Evolutionary conservation across 208 protist species (phyloP).

Genomic region (Acanthamoeba castellanii): DNA sequence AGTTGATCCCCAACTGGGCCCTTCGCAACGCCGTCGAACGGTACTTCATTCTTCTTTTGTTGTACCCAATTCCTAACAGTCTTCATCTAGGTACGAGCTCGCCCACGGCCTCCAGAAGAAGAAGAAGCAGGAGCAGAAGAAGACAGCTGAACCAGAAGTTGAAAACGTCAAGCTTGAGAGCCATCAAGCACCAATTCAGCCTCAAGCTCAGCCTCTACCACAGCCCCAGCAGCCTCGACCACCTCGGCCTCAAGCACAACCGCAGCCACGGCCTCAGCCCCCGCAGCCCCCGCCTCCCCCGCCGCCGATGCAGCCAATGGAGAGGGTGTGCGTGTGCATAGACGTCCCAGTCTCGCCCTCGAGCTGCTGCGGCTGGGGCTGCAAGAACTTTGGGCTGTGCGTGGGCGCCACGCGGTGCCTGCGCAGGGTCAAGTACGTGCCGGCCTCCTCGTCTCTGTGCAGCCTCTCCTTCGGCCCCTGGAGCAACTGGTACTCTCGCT

Average conservation of each 20-base stretch:
- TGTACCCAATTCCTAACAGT: background rate
- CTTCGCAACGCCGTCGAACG: conserved; percentile 5
- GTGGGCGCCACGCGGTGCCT: background rate
- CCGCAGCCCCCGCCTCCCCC: no score
- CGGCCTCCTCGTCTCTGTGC: background rate
- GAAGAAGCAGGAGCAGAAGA: no score
- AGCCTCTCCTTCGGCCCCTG: background rate
- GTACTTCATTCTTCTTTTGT: background rate
- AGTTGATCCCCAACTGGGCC: background rate
- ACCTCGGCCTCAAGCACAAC: no score
- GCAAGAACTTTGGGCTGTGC: background rate
- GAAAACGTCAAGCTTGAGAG: no score
- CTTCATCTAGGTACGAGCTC: background rate
- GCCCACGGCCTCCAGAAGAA: background rate
- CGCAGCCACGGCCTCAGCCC: no score
- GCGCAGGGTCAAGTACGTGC: background rate
- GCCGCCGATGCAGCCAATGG: no score
- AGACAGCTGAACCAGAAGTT: no score
- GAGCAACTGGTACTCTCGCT: background rate
- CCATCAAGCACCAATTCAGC: no score
- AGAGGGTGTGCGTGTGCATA: background rate
- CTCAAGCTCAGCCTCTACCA: no score
- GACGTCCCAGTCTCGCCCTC: background rate
- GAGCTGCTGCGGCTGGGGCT: background rate
- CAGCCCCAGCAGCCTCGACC: no score